Percentiles rank a stretch among this genome's conserved stretches.
phyloP scores from a whole-genome alignment of 2,329 filamentous ascomycete genomes.

The Epichloe sp. region DNA sequence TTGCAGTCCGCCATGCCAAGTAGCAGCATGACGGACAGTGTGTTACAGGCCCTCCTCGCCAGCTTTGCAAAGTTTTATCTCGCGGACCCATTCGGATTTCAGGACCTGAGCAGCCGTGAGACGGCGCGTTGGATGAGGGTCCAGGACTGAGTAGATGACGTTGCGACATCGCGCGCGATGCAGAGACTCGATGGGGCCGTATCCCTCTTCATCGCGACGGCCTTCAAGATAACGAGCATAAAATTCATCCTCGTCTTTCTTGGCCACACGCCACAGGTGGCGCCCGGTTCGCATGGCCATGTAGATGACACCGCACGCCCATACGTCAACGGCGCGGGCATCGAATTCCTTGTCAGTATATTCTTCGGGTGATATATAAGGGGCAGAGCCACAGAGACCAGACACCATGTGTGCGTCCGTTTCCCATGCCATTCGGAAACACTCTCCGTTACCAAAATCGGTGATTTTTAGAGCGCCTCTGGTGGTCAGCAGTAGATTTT shows the following conservation, averaged over 20 bases:
- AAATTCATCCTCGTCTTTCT: slow-evolving; percentile 94
- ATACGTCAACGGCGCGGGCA: slow-evolving; percentile 91
- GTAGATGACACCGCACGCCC: slow-evolving; percentile 97
- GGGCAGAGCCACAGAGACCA: slow-evolving; percentile 88
- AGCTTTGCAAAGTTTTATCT: slow-evolving; percentile 93
- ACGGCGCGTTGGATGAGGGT: slow-evolving; percentile 82
- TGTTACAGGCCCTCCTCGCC: slow-evolving; percentile 82
- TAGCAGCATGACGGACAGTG: slow-evolving; percentile 14
- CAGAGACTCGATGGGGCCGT: slow-evolving; percentile 88
- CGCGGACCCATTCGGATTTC: slow-evolving; percentile 96
- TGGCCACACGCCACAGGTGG: slow-evolving; percentile 93
- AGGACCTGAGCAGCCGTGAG: slow-evolving; percentile 94
- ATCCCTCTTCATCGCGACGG: slow-evolving; percentile 81
- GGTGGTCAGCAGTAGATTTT: slow-evolving; percentile 87
- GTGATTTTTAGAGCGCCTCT: slow-evolving; percentile 93
- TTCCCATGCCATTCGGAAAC: slow-evolving; percentile 99
- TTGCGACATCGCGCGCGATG: slow-evolving; percentile 93
- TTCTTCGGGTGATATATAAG: slow-evolving; percentile 95
- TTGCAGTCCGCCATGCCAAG: slow-evolving; percentile 17
- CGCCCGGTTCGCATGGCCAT: slow-evolving; percentile 98
- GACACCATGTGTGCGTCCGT: slow-evolving; percentile 97
- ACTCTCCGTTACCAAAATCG: slow-evolving; percentile 97
- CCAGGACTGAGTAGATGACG: slow-evolving; percentile 96
- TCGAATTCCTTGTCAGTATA: slow-evolving; percentile 94
- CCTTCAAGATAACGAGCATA: slow-evolving; percentile 91